phyloP scores from a whole-genome alignment of 164 flowering plant species.

The Saururus chinensis region DNA sequence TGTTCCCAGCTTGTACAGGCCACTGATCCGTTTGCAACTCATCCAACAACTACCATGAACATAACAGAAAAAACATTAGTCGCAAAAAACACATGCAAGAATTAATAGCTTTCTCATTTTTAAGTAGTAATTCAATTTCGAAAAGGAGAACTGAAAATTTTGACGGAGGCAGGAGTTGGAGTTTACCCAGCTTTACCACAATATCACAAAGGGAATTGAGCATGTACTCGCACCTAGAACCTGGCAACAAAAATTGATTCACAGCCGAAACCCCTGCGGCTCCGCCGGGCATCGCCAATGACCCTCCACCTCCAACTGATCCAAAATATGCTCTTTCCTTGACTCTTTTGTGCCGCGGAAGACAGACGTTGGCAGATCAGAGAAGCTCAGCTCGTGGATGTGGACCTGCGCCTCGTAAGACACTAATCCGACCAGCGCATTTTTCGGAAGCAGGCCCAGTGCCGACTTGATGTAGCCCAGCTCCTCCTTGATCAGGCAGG shows the following conservation, averaged over 20 bases:
- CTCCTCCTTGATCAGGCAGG: slow-evolving; percentile 88
- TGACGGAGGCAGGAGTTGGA: too few relatives aligned
- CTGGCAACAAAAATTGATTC: slow-evolving; percentile 68
- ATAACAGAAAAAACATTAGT: too few relatives aligned
- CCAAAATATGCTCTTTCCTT: slow-evolving; percentile 78
- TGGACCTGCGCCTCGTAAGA: slow-evolving; percentile 94
- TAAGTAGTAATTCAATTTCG: background rate
- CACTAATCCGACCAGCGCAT: slow-evolving; percentile 78
- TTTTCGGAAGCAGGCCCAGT: slow-evolving; percentile 68
- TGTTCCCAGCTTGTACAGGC: slow-evolving; percentile 67
- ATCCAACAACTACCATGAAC: slow-evolving; percentile 53
- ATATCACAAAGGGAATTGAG: slow-evolving; percentile 65
- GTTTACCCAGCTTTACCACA: too few relatives aligned
- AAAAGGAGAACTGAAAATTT: background rate
- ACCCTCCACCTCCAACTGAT: slow-evolving; percentile 68
- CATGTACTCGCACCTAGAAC: slow-evolving; percentile 76
- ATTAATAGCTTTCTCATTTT: too few relatives aligned
- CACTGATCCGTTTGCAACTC: slow-evolving; percentile 87
- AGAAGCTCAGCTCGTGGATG: slow-evolving; percentile 85
- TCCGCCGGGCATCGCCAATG: slow-evolving; percentile 19
- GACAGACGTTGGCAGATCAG: slow-evolving; percentile 85
- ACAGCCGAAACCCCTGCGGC: slow-evolving; percentile 33
- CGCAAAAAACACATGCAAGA: too few relatives aligned
- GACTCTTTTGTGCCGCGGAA: slow-evolving; percentile 80
- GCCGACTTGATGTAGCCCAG: slow-evolving; percentile 66